Evolutionary conservation across 805 yeast genomes (phyloP), one percentile per base, ranked within the genome.

Genomic region (Yarrowia osloensis): DNA sequence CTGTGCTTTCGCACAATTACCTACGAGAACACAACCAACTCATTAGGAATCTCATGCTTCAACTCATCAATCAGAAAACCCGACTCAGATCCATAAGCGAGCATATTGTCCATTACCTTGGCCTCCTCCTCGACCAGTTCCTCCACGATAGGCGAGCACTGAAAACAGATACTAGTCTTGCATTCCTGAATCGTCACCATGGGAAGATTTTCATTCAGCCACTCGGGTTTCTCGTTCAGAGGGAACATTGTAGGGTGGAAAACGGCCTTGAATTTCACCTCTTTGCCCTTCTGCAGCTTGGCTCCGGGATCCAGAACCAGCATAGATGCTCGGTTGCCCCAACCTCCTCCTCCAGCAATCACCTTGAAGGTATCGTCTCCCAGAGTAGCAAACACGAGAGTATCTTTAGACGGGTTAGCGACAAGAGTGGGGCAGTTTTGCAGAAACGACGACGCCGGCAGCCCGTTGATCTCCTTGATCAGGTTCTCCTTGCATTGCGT

Each of bases 301-400:
- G 87, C 87, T 2, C 81, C 82, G 0, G 90, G 87, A 31, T 88
- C 88, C 13, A 88, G 73, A 0, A 86, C 92, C n/a, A 88, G 78
- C 73, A 86, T 84, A 37, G 84, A 84, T 2, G 89, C 86, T 67
- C 88, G 84, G 31, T 86, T 84, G 0, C 91, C 90, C 91, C 91
- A 88, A 2, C 88, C 86, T 2, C 91, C 88, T 2, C 92, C 92
- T 1, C 92, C 92, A 5, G 90, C 92, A 39, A 86, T 80, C 22
- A 88, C 86, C 72, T 84, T 83, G 73, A 77, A 83, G 69, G 57
- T 52, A 61, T 62, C 63, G 54, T 26, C 52, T 66, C 68, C 49
- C 13, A 55, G 54, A 26, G 66, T 68, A 24, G 66, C 67, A 29
- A 49, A 61, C n/a, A 71, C 68, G 44, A 67, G 70, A 5, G 67